Evolutionary conservation across 1,284 basidiomycete species (phyloP), one percentile per base, ranked within the genome.

Genomic region (Cryptococcus sp.): DNA sequence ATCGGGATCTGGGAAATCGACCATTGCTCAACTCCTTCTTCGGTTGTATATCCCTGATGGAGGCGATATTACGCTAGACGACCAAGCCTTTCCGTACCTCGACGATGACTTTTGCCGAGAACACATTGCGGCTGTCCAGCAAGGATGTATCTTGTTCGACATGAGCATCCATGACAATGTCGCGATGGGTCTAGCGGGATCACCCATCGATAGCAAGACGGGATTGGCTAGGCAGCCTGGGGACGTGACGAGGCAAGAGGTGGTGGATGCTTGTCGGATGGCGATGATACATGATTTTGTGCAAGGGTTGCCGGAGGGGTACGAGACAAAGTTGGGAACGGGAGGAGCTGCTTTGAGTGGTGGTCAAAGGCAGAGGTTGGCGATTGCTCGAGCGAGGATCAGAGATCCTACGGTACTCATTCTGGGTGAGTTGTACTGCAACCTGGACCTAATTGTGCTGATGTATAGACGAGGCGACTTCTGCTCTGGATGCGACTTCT

Each of bases 1-100:
- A 2, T 90, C 86, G 2, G 92, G 93, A 2, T 87, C 84, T 1
- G 92, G 93, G 34, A 97, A 98, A 75, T 87, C 84, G n/a, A 97
- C 91, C 0, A 78, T 97, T 52, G 87, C 87, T 0, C 81, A 85
- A 50, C 79, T 95, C 2, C 78, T 97, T 0, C 77, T 92, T 21
- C 79, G 86, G 9, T 76, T 94, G 69, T 97, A 97, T 75, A 68
- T 76, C 2, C 79, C 83, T 1, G 72, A 76, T 36, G 52, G 69
- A 12, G 87, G 87, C 1, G 73, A 66, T 5, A 80, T 97, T 44
- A 78, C 81, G 33, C 75, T 97, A 31, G 94, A 97, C 69, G 85
- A 93, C 57, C 85, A 88, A 59, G 83, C 85, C 39, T 72, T 92
- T 24, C 72, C 76, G 18, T 85, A 80, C 65, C 78, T 97, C 50